Conservation (phyloP, 2,329 filamentous ascomycete genomes). For the Pseudovirgaria hyperparasitica region DNA sequence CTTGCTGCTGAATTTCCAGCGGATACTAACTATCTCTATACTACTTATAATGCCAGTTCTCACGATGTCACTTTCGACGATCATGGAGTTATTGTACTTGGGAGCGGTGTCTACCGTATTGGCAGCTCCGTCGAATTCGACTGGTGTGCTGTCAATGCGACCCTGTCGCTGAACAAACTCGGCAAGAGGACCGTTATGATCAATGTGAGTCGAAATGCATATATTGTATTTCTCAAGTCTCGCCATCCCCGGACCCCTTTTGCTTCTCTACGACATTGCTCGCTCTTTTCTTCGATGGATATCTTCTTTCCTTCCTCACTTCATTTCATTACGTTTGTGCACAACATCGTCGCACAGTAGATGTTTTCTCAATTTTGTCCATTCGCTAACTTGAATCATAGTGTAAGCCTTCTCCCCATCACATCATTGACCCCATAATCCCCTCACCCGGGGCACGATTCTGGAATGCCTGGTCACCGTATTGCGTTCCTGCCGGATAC, state of each 20-base stretch:
- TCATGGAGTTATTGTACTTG: slow-evolving; percentile 77
- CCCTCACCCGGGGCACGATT: too few relatives aligned
- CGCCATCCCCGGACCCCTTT: not conserved
- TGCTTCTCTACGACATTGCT: not conserved
- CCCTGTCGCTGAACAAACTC: slow-evolving; percentile 68
- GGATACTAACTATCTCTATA: slow-evolving; percentile 91
- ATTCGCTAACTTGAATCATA: too few relatives aligned
- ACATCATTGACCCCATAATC: too few relatives aligned
- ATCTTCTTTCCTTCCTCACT: not conserved
- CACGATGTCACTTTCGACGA: slow-evolving; percentile 94
- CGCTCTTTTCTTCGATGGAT: too few relatives aligned
- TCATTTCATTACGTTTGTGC: not conserved
- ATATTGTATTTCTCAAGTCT: slow-evolving; percentile 2
- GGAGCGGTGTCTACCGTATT: slow-evolving; percentile 93
- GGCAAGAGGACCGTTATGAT: slow-evolving; percentile 98
- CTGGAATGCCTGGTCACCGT: too few relatives aligned
- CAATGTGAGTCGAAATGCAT: slow-evolving; percentile 46
- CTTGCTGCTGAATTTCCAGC: slow-evolving; percentile 93
- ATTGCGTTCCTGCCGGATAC: too few relatives aligned
- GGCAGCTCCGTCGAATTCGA: slow-evolving; percentile 97
- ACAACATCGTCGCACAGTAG: too few relatives aligned
- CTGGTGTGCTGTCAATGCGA: slow-evolving; percentile 92
- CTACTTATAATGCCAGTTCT: slow-evolving; percentile 89
- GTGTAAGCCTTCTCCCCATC: too few relatives aligned
- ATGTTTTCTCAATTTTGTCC: too few relatives aligned